phyloP scores from a whole-genome alignment of 2,329 filamentous ascomycete genomes.

The Incumbomyces lentus region DNA sequence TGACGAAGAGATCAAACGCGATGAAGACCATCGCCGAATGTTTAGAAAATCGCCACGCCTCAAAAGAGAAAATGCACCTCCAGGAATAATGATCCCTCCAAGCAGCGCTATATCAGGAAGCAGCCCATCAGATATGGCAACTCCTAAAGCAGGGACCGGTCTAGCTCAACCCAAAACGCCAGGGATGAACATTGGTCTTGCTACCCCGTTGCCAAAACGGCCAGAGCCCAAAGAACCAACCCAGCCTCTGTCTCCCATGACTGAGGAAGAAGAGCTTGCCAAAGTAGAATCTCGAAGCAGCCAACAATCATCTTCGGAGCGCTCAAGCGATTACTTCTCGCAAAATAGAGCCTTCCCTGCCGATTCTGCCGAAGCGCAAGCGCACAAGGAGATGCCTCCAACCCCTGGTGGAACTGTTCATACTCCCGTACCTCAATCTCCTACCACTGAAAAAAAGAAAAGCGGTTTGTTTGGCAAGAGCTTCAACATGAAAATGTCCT shows the following conservation, averaged over 20 bases:
- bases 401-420: slow-evolving; percentile 34
- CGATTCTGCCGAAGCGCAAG: slow-evolving; percentile 20
- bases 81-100: slow-evolving; percentile 14
- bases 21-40: slow-evolving; percentile 61
- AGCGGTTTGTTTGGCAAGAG: slow-evolving; percentile 68
- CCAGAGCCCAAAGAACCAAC: slow-evolving; percentile 24
- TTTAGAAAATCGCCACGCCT: slow-evolving; percentile 46
- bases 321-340: slow-evolving; percentile 57
- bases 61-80: slow-evolving; percentile 16
- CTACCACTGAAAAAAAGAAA: slow-evolving; percentile 51
- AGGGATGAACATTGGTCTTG: slow-evolving; percentile 66
- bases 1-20: slow-evolving; percentile 77
- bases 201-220: slow-evolving; percentile 48
- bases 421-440: slow-evolving; percentile 39
- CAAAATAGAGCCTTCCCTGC: slow-evolving; percentile 40
- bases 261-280: slow-evolving; percentile 19
- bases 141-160: slow-evolving; percentile 53
- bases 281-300: slow-evolving; percentile 3
- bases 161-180: slow-evolving; percentile 58
- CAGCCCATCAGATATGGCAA: slow-evolving; percentile 29
- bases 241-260: slow-evolving; percentile 26
- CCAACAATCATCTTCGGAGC: slow-evolving; percentile 29
- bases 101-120: slow-evolving; percentile 9
- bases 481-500: slow-evolving; percentile 55
- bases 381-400: slow-evolving; percentile 38